These are phyloP conservation scores for Oleoguttula mirabilis DNA, from an alignment of 495 filamentous ascomycete genomes.

Conservation along the genomic window DNA sequence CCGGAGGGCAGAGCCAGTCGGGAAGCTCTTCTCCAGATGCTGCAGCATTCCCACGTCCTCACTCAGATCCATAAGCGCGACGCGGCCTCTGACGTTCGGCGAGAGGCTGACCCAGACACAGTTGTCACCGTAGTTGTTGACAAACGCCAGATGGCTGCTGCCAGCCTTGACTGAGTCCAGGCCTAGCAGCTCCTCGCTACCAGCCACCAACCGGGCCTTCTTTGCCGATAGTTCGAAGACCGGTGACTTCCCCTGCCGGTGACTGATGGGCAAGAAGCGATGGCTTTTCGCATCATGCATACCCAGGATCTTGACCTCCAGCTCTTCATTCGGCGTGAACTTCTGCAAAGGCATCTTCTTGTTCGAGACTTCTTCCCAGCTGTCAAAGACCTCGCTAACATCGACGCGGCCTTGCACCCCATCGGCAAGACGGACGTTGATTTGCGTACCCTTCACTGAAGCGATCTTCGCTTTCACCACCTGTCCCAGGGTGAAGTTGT, in stretches of 20 bases:
- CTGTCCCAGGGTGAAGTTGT: constrained; percentile 60
- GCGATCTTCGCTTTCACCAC: constrained; percentile 65
- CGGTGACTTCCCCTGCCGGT: constrained; percentile 60
- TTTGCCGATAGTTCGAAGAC: constrained; percentile 88
- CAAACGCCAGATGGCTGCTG: constrained; percentile 60
- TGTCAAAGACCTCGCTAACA: constrained; percentile 76
- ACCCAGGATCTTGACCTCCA: constrained; percentile 69
- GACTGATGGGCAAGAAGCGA: constrained; percentile 81
- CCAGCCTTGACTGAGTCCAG: constrained; percentile 63
- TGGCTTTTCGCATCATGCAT: constrained; percentile 83
- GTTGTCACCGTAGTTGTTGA: constrained; percentile 72
- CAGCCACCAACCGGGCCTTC: constrained; percentile 46
- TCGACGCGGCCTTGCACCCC: constrained; percentile 85
- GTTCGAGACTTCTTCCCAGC: constrained; percentile 73
- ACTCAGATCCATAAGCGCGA: constrained; percentile 68
- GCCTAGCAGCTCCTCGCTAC: constrained; percentile 47
- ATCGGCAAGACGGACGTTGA: constrained; percentile 83
- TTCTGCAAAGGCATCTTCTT: constrained; percentile 61
- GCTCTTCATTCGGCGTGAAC: constrained; percentile 56
- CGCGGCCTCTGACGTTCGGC: constrained; percentile 76
- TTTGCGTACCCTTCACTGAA: constrained; percentile 74
- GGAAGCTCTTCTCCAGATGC: constrained; percentile 71
- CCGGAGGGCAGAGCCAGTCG: constrained; percentile 71
- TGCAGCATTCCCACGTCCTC: constrained; percentile 68
- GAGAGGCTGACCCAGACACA: constrained; percentile 82